phyloP scores from a whole-genome alignment of 768 basidiomycete genomes.

The Trametopsis cervina region DNA sequence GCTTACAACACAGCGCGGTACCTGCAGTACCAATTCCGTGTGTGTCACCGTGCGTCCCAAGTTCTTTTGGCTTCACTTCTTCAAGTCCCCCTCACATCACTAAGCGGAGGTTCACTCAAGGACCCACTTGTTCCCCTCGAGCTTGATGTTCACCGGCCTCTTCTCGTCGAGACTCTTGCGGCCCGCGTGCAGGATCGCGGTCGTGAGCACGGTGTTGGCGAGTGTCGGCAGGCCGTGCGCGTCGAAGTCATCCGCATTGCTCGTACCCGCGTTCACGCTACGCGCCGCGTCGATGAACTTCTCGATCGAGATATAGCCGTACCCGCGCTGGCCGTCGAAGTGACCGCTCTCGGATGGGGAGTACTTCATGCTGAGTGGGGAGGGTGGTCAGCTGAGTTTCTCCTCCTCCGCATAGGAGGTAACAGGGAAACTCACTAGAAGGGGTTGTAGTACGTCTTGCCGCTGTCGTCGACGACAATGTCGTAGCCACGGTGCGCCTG shows the following conservation, averaged over 20 bases:
- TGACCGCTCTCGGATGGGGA: constrained; percentile 86
- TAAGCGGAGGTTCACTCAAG: constrained; percentile 41
- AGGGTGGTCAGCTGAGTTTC: constrained; percentile 5
- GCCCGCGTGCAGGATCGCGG: constrained; percentile 86
- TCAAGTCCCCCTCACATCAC: background rate
- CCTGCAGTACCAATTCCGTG: too few relatives aligned
- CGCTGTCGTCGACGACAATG: constrained; percentile 77
- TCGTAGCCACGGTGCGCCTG: constrained; percentile 94
- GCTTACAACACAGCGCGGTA: too few relatives aligned
- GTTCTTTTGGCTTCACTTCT: too few relatives aligned
- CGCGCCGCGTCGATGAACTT: constrained; percentile 85
- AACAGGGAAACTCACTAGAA: constrained; percentile 61
- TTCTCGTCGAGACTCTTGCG: constrained; percentile 88
- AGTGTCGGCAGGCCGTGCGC: constrained; percentile 79
- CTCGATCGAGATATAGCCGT: constrained; percentile 88
- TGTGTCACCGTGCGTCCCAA: too few relatives aligned
- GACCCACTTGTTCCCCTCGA: constrained; percentile 56
- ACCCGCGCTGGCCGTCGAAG: constrained; percentile 92
- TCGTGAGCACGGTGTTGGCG: constrained; percentile 79
- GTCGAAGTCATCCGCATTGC: constrained; percentile 71
- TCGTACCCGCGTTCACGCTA: constrained; percentile 64
- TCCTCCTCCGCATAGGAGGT: constrained; percentile 1
- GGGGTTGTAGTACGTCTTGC: constrained; percentile 84
- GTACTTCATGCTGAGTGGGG: constrained; percentile 76
- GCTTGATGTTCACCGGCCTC: constrained; percentile 72